phyloP scores from a whole-genome alignment of 2,329 filamentous ascomycete genomes.

The Dactylonectria macrodidyma region DNA sequence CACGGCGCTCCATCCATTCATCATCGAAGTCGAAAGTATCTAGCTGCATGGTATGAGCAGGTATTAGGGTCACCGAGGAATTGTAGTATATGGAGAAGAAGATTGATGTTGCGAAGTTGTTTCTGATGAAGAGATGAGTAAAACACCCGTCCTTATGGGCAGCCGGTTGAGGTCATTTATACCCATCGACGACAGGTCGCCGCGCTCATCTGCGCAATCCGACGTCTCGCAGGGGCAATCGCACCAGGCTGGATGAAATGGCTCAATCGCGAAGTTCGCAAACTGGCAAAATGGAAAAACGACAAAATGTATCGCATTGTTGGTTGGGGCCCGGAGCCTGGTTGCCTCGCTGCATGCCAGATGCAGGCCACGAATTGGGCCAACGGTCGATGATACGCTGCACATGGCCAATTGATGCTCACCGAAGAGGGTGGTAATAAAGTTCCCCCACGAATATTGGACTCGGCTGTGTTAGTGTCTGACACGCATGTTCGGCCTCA shows the following conservation, averaged over 20 bases:
- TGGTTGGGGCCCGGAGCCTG: conserved; percentile 30
- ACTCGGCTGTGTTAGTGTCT: conserved; percentile 13
- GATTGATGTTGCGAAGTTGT: neutral
- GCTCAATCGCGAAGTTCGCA: conserved; percentile 14
- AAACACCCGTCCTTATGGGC: neutral
- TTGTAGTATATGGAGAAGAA: neutral
- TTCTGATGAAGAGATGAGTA: neutral
- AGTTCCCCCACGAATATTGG: conserved; percentile 9
- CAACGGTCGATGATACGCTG: neutral
- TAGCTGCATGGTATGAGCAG: neutral
- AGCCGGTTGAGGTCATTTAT: conserved; percentile 9
- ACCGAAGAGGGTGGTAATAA: conserved; percentile 21
- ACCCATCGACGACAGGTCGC: neutral
- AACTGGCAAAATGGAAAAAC: conserved; percentile 25
- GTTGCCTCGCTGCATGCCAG: conserved; percentile 12
- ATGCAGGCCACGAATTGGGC: conserved; percentile 1
- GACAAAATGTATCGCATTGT: neutral
- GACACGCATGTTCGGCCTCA: conserved; percentile 22
- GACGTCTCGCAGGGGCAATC: conserved; percentile 16
- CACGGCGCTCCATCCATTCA: conserved; percentile 6
- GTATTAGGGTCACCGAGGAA: neutral
- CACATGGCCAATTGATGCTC: conserved; percentile 37
- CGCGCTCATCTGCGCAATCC: neutral
- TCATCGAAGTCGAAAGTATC: neutral
- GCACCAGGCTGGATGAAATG: conserved; percentile 2